These are phyloP conservation scores for Hydrangea macrophylla DNA, from an alignment of 148 eudicot species.

Conservation along the genomic window DNA sequence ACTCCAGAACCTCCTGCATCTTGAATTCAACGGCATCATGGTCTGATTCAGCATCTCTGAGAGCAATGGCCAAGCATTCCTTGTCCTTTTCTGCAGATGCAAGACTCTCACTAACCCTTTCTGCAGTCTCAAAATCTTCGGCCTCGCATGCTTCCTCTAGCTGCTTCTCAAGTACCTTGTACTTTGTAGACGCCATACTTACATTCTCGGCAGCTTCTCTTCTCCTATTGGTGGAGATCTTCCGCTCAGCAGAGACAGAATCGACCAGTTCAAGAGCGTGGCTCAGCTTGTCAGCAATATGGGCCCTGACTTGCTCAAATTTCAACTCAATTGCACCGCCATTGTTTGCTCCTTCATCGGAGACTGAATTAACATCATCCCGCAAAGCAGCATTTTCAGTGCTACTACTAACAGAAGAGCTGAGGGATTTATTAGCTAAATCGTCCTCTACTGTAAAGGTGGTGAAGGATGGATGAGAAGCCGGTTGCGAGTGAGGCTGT, in stretches of 20 bases:
- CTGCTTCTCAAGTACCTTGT: constrained; percentile 58
- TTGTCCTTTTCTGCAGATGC: constrained; percentile 63
- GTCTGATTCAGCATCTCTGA: constrained; percentile 60
- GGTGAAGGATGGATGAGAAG: constrained; percentile 9
- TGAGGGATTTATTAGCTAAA: neutral
- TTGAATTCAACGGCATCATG: constrained; percentile 57
- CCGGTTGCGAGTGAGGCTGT: constrained; percentile 1
- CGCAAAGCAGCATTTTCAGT: neutral
- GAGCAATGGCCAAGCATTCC: constrained; percentile 32
- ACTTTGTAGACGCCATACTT: constrained; percentile 41
- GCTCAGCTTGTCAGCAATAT: constrained; percentile 45
- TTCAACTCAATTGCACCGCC: constrained; percentile 30
- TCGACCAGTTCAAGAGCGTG: constrained; percentile 35
- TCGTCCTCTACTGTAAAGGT: constrained; percentile 1
- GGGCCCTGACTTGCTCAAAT: constrained; percentile 45
- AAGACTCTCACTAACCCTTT: constrained; percentile 61
- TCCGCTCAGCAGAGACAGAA: constrained; percentile 48
- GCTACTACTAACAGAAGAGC: neutral
- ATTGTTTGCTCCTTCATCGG: constrained; percentile 5
- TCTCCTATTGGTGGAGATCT: constrained; percentile 52
- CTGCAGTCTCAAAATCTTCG: constrained; percentile 81
- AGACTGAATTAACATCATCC: neutral
- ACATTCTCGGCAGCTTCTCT: constrained; percentile 58
- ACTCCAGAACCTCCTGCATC: constrained; percentile 60
- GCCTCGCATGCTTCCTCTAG: constrained; percentile 81